Evolutionary conservation across 208 protist genomes (phyloP), one percentile per base, ranked within the genome.

Genomic region (Leishmania tropica): DNA sequence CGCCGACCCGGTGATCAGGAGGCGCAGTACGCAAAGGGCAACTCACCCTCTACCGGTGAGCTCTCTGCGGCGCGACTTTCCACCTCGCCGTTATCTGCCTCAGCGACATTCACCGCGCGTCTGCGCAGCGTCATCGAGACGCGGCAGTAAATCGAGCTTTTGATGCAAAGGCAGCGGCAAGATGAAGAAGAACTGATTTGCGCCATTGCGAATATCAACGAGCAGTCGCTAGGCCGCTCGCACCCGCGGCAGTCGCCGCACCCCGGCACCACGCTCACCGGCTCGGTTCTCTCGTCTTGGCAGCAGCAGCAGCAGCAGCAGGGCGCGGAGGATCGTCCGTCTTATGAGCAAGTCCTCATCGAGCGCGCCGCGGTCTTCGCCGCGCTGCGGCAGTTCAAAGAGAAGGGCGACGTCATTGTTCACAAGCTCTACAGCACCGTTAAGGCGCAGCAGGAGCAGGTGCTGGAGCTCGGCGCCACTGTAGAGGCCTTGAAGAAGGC

Each of bases 391-490:
- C 72, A 75, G 56, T 86, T 95, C 79, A 87, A 85, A 62, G 77
- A 87, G 37, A 88, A 90, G 53, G 91, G 91, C 54, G 92, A 90
- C 77, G 78, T 76, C 2, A 86, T 93, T 54, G 84, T 93, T 53
- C 84, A 88, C 48, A 83, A 77, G 42, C 80, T 95, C 78, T 88
- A 87, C 78, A 62, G 86, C 74, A 64, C 83, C 1, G 54, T 93
- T 19, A 85, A 80, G 73, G 74, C 48, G 48, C 85, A 88, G 71
- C 77, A 94, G 77, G 42, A 79, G 65, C 80, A 90, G 53, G 83
- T 76, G 35, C 64, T 80, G 54, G 81, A 84, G 58, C 84, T 89
- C 47, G 58, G 75, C n/a, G 86, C 85, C 47, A 82, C 82, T 11
- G 73, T 92, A 11, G 87, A 89, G 31, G 73, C 81, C 3, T 77